Percentiles rank a stretch among this genome's conserved stretches.
Conservation (phyloP, 1,139 yeast genomes). For the Pichia sp. region DNA sequence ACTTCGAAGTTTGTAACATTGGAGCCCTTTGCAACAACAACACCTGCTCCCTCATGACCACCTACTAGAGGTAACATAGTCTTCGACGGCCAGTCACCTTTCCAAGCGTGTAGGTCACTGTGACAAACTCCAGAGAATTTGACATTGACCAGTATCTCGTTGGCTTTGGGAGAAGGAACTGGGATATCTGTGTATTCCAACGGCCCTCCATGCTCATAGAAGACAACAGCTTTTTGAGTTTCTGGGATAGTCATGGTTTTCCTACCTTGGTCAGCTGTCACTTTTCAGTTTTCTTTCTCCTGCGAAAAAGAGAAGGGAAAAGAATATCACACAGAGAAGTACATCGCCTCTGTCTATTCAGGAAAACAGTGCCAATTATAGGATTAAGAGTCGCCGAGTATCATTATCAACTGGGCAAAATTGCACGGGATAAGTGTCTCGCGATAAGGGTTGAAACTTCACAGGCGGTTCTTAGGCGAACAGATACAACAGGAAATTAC, state of each 20-base stretch:
- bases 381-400: too few relatives aligned
- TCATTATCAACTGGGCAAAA: too few relatives aligned
- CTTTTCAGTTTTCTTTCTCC: too few relatives aligned
- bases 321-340: too few relatives aligned
- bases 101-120: slow-evolving; percentile 77
- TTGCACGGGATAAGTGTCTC: too few relatives aligned
- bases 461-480: too few relatives aligned
- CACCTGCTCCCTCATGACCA: slow-evolving; percentile 84
- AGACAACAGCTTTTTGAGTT: slow-evolving; percentile 45
- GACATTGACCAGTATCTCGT: slow-evolving; percentile 61
- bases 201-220: slow-evolving; percentile 43
- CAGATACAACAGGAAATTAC: too few relatives aligned
- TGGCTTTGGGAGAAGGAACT: slow-evolving; percentile 65
- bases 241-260: slow-evolving; percentile 32
- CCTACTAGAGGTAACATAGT: slow-evolving; percentile 70
- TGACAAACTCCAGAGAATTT: slow-evolving; percentile 78
- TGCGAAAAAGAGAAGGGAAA: too few relatives aligned
- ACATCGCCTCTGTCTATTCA: too few relatives aligned
- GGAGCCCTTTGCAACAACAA: slow-evolving; percentile 65
- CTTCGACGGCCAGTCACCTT: slow-evolving; percentile 72
- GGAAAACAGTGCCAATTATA: too few relatives aligned
- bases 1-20: slow-evolving; percentile 62
- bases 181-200: slow-evolving; percentile 58
- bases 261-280: too few relatives aligned
- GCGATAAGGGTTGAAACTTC: too few relatives aligned